A percentile compares a stretch with the other conserved stretches of the same genome.
phyloP scores from a whole-genome alignment of 306 rosid species.

The Quercus aquifolioides region DNA sequence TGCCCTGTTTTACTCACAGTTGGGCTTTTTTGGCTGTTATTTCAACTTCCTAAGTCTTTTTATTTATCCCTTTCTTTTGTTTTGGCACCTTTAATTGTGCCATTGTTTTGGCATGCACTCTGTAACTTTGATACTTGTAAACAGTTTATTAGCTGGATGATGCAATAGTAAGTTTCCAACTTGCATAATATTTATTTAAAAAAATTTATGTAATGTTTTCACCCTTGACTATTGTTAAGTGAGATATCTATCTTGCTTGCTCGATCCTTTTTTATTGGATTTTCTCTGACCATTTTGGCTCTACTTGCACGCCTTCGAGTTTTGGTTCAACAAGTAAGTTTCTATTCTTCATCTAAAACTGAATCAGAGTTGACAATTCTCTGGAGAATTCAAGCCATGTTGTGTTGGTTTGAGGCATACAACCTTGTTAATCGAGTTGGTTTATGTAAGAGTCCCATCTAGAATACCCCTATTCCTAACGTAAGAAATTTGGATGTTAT shows the following conservation, averaged over 20 bases:
- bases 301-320: slow-evolving; percentile 77
- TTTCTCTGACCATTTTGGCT: slow-evolving; percentile 69
- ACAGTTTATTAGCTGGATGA: background rate
- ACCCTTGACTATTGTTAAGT: slow-evolving; percentile 63
- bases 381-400: background rate
- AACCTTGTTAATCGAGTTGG: background rate
- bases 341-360: slow-evolving; percentile 2
- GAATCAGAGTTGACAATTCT: background rate
- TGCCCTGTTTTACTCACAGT: background rate
- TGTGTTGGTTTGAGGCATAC: background rate
- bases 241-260: slow-evolving; percentile 80
- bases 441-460: background rate
- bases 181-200: background rate
- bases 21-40: background rate
- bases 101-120: background rate
- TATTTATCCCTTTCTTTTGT: background rate
- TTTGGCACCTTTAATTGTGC: background rate
- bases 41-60: background rate
- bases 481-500: background rate
- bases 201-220: background rate
- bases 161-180: background rate
- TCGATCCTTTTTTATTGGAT: slow-evolving; percentile 69
- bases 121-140: background rate
- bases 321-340: slow-evolving; percentile 78
- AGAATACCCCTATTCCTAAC: background rate